Evolutionary conservation across 805 yeast species (phyloP), one percentile per base, ranked within the genome.

Genomic region (Candida wancherniae): DNA sequence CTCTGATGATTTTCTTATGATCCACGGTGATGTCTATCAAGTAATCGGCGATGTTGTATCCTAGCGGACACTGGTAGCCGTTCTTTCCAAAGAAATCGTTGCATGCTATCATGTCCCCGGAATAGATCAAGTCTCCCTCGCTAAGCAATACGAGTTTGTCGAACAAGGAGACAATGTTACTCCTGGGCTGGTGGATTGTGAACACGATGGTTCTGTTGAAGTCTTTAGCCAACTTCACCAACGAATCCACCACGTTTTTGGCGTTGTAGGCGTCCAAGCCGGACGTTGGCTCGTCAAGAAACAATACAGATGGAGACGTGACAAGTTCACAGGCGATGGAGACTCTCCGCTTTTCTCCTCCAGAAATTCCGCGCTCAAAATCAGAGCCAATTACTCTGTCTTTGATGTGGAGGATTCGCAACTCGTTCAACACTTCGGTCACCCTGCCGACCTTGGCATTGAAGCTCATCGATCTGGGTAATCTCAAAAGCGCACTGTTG

Each of bases 191-290:
- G 61, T 92, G 98, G 43, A 92, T 92, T 0, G 98, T 86, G 53
- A 92, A 82, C 2, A 92, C 75, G 28, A 92, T 77, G 0, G 98
- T 90, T 52, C 97, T 77, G 38, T 83, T 79, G 55, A 80, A 84
- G 47, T 78, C 81, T 36, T 78, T 70, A 0, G 97, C 85, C 36
- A 92, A 67, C 35, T 82, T 72, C 3, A 84, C 90, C 26, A 92
- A 67, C 39, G 86, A 73, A 39, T 87, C 97, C 25, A 92, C 69
- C 6, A 92, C 98, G 47, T 88, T 86, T 50, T 75, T 78, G 1
- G 98, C 97, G 58, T 88, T 90, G 53, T 75, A 90, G 6, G 97
- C 80, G 55, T 92, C 99, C 36, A 92, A 67, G 1, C 99, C 99
- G 0, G 96, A 85, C 0, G 98, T 87, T 15, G 96, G 96, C 53